A percentile compares a stretch with the other conserved stretches of the same genome.
Evolutionary conservation across 305 asterid species (phyloP).

Genomic region (Plantago coronopus): DNA sequence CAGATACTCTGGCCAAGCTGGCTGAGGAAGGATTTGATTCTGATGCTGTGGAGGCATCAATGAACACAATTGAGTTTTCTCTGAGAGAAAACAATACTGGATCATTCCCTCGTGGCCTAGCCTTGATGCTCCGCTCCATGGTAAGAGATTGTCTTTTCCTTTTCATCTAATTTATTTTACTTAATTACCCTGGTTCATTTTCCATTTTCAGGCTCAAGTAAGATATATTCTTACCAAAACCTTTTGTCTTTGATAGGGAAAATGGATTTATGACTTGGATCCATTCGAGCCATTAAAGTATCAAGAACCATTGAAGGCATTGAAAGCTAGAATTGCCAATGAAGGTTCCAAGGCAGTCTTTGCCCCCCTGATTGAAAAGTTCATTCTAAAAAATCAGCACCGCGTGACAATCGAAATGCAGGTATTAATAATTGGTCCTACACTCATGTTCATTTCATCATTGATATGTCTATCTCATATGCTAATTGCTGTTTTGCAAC

Average conservation of each 20-base stretch:
- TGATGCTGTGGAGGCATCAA: constrained; percentile 96
- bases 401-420: constrained; percentile 93
- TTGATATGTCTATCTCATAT: constrained; percentile 15
- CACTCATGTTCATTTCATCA: constrained; percentile 20
- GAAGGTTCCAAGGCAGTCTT: constrained; percentile 95
- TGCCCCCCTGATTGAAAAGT: constrained; percentile 80
- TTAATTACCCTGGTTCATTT: neutral
- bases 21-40: constrained; percentile 85
- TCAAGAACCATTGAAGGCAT: constrained; percentile 73
- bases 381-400: constrained; percentile 74
- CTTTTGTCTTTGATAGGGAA: constrained; percentile 53
- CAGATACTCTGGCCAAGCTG: constrained; percentile 56
- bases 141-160: constrained; percentile 40
- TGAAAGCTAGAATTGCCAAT: constrained; percentile 84
- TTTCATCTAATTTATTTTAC: constrained; percentile 10
- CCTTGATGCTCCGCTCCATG: constrained; percentile 88
- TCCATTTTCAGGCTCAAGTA: constrained; percentile 12
- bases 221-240: constrained; percentile 21
- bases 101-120: constrained; percentile 96
- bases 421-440: constrained; percentile 40
- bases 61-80: constrained; percentile 96
- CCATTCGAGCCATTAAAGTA: constrained; percentile 92
- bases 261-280: constrained; percentile 96
- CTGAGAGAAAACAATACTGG: constrained; percentile 98
- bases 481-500: constrained; percentile 30